Evolutionary conservation across 345 rosid genomes (phyloP), one percentile per base, ranked within the genome.

Genomic region (Eucalyptus shirleyi): DNA sequence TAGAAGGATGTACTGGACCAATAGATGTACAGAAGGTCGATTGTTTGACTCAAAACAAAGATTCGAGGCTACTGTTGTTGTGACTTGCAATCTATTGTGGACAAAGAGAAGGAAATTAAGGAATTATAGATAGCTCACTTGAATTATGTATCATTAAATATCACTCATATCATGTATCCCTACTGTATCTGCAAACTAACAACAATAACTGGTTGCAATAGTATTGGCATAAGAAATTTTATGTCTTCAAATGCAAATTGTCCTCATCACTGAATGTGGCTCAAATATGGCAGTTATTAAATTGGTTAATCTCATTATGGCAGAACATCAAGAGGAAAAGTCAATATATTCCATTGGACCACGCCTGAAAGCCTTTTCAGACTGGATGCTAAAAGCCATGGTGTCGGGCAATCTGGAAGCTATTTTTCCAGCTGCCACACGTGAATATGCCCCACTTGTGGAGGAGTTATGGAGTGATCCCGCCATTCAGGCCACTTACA

Each of bases 351-450:
- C 98, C 7, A 94, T 97, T 89, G 97, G 99, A 62, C 98, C 96
- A 49, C 93, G 98, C 94, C 96, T 97, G 53, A 96, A 96, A 93
- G 92, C 95, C 59, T 98, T 98, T 92, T 95, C 99, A 9, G 99
- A 98, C 89, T 98, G 99, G 99, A 95, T 98, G 88, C 90, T 98
- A 88, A 98, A 97, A 95, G 92, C 95, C 69, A 98, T 98, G 99
- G 98, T 94, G 55, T 92, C 97, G 55, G 99, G 99, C 86, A 96
- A 94, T 88, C 92, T 98, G 81, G 99, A 94, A 83, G 96, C 93
- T 85, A 93, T 98, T 90, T 98, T 98, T 91, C 99, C 99, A 23
- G 99, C 99, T 56, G 98, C 99, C 59, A 94, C 96, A 91, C 99
- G 99, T 88, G 99, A 98, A 94, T 98, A 98, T 89, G 98, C 99